These are phyloP conservation scores for Arxiozyma bovina DNA, from an alignment of 1,139 yeast species.

Conservation along the genomic window DNA sequence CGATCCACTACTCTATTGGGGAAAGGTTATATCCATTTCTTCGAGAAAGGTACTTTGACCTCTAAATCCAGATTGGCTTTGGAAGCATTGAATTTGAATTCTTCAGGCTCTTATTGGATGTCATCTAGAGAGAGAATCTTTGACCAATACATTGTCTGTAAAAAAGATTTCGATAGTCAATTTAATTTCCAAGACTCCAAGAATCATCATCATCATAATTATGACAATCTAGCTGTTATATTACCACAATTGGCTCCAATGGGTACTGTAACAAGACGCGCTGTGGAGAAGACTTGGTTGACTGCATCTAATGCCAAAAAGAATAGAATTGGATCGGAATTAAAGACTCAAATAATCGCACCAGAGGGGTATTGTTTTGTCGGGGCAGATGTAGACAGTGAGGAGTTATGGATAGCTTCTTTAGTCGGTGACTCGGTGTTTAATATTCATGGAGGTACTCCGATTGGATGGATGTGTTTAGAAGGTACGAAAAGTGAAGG, in stretches of 20 bases:
- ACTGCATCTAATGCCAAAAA: conserved; percentile 92
- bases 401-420: conserved; percentile 97
- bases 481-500: conserved; percentile 90
- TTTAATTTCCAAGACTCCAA: conserved; percentile 24
- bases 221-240: conserved; percentile 54
- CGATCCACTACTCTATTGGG: conserved; percentile 76
- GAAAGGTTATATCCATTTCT: conserved; percentile 60
- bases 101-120: conserved; percentile 87
- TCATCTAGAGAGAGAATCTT: conserved; percentile 77
- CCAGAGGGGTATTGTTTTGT: conserved; percentile 88
- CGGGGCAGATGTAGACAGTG: conserved; percentile 98
- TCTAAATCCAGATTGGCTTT: conserved; percentile 68
- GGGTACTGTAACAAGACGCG: conserved; percentile 96
- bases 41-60: conserved; percentile 64
- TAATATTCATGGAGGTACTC: conserved; percentile 88
- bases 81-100: conserved; percentile 67
- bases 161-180: conserved; percentile 24
- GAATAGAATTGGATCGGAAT: conserved; percentile 82
- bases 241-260: conserved; percentile 77
- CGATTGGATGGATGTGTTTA: conserved; percentile 97
- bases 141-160: conserved; percentile 74
- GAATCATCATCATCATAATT: conserved; percentile 14
- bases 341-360: conserved; percentile 77
- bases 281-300: conserved; percentile 95
- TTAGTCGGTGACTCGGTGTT: conserved; percentile 87